A percentile compares a stretch with the other conserved stretches of the same genome.
Evolutionary conservation across 306 rosid species (phyloP).

Genomic region (Fragaria iinumae): DNA sequence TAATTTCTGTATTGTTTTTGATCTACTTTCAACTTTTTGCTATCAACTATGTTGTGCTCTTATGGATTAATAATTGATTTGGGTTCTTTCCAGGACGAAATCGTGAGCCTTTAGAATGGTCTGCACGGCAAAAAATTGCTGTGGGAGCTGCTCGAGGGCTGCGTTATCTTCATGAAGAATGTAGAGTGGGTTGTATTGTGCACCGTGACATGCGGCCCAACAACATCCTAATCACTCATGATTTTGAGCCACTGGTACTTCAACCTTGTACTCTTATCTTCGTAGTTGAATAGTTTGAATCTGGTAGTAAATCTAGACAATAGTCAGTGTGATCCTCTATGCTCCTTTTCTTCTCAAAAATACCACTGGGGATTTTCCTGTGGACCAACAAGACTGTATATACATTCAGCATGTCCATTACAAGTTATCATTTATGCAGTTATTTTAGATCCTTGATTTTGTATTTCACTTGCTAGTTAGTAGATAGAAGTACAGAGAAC

Average conservation of each 20-base stretch:
- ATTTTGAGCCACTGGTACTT: conserved; percentile 92
- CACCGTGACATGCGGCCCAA: conserved; percentile 99
- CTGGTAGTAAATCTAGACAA: background rate
- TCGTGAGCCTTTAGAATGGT: conserved; percentile 75
- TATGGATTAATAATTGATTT: conserved; percentile 23
- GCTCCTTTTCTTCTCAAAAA: background rate
- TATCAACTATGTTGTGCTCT: conserved; percentile 15
- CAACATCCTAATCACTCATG: conserved; percentile 98
- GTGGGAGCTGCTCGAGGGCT: conserved; percentile 97
- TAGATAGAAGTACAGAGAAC: background rate
- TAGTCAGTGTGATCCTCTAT: background rate
- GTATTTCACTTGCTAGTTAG: background rate
- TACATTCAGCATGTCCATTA: background rate
- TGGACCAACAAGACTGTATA: background rate
- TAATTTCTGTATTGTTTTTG: conserved; percentile 11
- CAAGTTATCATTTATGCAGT: background rate
- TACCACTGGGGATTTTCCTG: background rate
- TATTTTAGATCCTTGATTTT: conserved; percentile 22
- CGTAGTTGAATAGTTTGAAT: background rate
- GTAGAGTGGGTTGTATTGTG: conserved; percentile 98
- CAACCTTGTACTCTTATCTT: conserved; percentile 2
- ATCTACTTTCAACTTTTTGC: background rate
- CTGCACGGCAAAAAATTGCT: conserved; percentile 88
- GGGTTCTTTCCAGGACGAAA: conserved; percentile 58
- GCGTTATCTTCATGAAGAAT: conserved; percentile 97